Percentiles rank a stretch among this genome's conserved stretches.
These are phyloP conservation scores for Didymella glomerata DNA, from an alignment of 2,329 filamentous ascomycete species.

Conservation along the genomic window DNA sequence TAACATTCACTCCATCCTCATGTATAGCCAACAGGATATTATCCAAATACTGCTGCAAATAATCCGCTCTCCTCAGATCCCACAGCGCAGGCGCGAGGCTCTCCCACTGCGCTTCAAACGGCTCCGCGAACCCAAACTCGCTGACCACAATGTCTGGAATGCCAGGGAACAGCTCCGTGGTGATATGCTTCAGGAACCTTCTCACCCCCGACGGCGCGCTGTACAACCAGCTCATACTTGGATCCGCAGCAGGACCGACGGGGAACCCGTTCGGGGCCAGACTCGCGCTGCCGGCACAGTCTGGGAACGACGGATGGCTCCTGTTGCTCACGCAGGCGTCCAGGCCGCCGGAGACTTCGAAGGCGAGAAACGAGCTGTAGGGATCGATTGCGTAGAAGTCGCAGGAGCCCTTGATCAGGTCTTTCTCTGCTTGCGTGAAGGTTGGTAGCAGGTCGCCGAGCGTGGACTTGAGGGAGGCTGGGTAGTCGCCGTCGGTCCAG, in stretches of 20 bases:
- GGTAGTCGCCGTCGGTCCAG: slow-evolving; percentile 58
- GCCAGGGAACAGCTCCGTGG: slow-evolving; percentile 54
- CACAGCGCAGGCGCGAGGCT: slow-evolving; percentile 47
- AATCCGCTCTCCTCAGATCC: slow-evolving; percentile 54
- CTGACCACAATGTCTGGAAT: slow-evolving; percentile 54
- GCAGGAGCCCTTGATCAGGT: slow-evolving; percentile 54
- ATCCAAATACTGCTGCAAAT: slow-evolving; percentile 54
- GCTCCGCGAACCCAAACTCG: slow-evolving; percentile 56
- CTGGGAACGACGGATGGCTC: slow-evolving; percentile 52
- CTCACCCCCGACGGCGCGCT: slow-evolving; percentile 53
- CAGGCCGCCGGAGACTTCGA: slow-evolving; percentile 43
- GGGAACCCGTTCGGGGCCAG: slow-evolving; percentile 55
- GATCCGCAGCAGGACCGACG: slow-evolving; percentile 55
- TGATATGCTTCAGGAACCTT: slow-evolving; percentile 54
- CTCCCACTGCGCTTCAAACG: slow-evolving; percentile 49
- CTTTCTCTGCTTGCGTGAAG: slow-evolving; percentile 52
- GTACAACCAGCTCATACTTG: slow-evolving; percentile 54
- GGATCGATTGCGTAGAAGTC: slow-evolving; percentile 56
- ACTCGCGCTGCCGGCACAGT: slow-evolving; percentile 51
- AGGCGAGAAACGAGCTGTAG: slow-evolving; percentile 45
- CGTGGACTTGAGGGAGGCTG: slow-evolving; percentile 51
- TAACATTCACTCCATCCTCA: slow-evolving; percentile 54
- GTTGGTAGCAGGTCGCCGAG: slow-evolving; percentile 52
- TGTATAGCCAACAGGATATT: slow-evolving; percentile 51
- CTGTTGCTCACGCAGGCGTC: slow-evolving; percentile 54